Evolutionary conservation across 495 filamentous ascomycete species (phyloP), one percentile per base, ranked within the genome.

Genomic region (Friedmanniomyces endolithicus): DNA sequence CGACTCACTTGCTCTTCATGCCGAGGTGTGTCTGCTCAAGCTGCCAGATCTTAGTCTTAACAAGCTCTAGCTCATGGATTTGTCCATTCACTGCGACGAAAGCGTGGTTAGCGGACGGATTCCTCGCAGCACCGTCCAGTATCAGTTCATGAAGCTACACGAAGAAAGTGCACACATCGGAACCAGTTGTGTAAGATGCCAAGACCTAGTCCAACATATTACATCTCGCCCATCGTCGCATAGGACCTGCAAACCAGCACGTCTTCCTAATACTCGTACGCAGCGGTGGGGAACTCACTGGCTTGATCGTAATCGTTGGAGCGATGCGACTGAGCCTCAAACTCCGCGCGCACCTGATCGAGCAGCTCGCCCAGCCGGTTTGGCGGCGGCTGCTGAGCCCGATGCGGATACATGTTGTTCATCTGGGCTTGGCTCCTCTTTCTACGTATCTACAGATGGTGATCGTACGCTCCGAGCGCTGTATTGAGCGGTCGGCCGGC

Each of bases 1-100:
- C 17, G 17, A 67, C 82, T 66, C 75, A 98, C 92, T 95, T 94
- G 67, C 79, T 74, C 74, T 96, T 97, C 67, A 96, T 83, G 19
- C 77, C 75, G 35, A 85, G 72, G 65, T 98, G 92, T 20, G 82
- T 76, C 63, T 92, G 87, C 70, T 98, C 90, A 61, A 98, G 78
- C 56, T 85, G 77, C 64, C 84, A 95, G 50, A 98, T 86, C 67
- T 90, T 94, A 66, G 88, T 81, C 50, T 89, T 80, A 45, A 98
- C 86, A 66, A 94, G 75, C 60, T 94, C 85, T 78, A 97, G 89
- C 68, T 98, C 92, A 48, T 90, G 78, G 53, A 94, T 80, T 65
- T 97, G 92, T 29, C 78, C 75, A 41, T 84, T 80, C 61, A 96
- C 90, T 97, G 57, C 19, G 63, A 33, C 14, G 51, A 55, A 48